Evolutionary conservation across 768 basidiomycete species (phyloP), one percentile per base, ranked within the genome.

Genomic region (Mycena galericulata): DNA sequence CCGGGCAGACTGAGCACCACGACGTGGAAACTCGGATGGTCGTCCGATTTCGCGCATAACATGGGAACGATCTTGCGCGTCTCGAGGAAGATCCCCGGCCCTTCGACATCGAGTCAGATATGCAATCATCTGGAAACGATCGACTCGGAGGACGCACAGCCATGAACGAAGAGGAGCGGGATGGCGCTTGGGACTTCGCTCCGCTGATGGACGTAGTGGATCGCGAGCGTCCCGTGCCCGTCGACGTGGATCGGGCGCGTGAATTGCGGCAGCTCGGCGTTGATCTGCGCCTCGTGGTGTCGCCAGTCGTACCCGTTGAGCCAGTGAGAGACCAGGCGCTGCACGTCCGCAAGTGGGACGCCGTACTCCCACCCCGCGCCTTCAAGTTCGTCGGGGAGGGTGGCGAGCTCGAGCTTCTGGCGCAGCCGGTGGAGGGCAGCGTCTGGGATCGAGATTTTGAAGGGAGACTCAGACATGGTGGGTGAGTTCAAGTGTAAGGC

Each of bases 81-180:
- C 78, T 92, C 90, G 11, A 85, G 68, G 73, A 90, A 87, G 72
- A 83, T 80, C 29, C 89, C 89, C 0, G 88, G 89, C 89, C 88
- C 89, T 89, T 56, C n/a, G 26, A 45, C 43, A n/a, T 20, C 10
- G 11, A 12, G 43, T n/a, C 6, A 12, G 43, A 45, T 20, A 12
- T 12, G 20, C 7, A 12, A 6, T 12, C 11, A 45, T n/a, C 62
- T 6, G 55, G 53, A n/a, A 64, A 53, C 11, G 47, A 55, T 7
- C 45, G 54, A n/a, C n/a, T n/a, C n/a, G n/a, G n/a, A n/a, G n/a
- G n/a, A n/a, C n/a, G n/a, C n/a, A n/a, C n/a, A n/a, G n/a, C n/a
- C n/a, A n/a, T n/a, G n/a, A n/a, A n/a, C n/a, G n/a, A n/a, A n/a
- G n/a, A n/a, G n/a, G n/a, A 55, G 27, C 30, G 62, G 53, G 17